Evolutionary conservation across 2,329 filamentous ascomycete species (phyloP).

Genomic region (Chaetothyriales sp.): DNA sequence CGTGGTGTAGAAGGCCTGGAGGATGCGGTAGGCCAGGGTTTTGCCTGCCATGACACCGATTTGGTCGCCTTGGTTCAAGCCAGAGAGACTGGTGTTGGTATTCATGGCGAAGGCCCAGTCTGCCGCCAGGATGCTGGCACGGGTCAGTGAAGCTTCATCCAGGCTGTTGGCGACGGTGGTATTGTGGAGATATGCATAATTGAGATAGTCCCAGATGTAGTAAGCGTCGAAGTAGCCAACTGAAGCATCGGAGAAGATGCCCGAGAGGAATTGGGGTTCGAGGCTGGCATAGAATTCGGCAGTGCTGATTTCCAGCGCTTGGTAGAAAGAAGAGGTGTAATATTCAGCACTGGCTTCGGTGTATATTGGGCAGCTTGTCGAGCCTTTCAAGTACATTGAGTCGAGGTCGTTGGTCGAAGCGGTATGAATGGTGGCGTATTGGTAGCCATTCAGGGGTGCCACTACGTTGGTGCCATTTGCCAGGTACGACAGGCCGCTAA

Average conservation of each 20-base stretch:
- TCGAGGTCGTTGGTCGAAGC: constrained; percentile 34
- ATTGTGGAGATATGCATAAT: constrained; percentile 42
- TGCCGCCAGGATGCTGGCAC: constrained; percentile 30
- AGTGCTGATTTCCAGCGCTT: constrained; percentile 25
- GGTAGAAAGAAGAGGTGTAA: constrained; percentile 28
- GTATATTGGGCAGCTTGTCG: constrained; percentile 31
- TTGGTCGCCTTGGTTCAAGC: constrained; percentile 12
- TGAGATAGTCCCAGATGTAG: constrained; percentile 42
- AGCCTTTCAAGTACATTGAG: constrained; percentile 38
- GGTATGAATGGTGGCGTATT: constrained; percentile 40
- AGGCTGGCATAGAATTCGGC: constrained; percentile 35
- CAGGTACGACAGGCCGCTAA: constrained; percentile 28
- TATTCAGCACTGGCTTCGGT: constrained; percentile 28
- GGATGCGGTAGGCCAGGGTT: constrained; percentile 28
- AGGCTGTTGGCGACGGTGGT: constrained; percentile 25
- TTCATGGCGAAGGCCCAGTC: constrained; percentile 36
- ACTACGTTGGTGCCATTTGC: constrained; percentile 36
- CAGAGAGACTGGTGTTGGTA: constrained; percentile 19
- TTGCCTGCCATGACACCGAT: constrained; percentile 31
- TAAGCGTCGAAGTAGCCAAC: constrained; percentile 41
- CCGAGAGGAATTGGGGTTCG: constrained; percentile 30
- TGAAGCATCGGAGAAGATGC: constrained; percentile 24
- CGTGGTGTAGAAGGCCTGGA: constrained; percentile 27
- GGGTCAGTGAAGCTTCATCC: constrained; percentile 20
- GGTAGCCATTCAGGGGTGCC: constrained; percentile 42